Conservation (phyloP, 2,329 filamentous ascomycete species). For the Cordyceps tenuipes region DNA sequence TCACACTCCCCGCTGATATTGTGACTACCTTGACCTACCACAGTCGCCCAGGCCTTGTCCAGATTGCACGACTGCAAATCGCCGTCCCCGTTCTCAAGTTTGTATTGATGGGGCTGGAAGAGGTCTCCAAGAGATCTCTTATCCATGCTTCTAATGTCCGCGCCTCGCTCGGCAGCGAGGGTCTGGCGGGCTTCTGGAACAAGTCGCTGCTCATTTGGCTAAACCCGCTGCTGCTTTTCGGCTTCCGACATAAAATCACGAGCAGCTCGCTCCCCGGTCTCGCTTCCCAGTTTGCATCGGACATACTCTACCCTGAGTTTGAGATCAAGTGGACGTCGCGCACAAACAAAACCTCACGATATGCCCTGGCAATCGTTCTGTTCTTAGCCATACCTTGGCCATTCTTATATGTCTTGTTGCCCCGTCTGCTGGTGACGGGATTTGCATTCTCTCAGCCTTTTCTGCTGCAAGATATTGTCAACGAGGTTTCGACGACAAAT, state of each 20-base stretch:
- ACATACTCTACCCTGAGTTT: background rate
- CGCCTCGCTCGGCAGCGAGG: background rate
- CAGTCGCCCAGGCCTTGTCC: background rate
- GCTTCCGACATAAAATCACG: background rate
- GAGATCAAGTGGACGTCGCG: background rate
- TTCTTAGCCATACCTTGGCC: background rate
- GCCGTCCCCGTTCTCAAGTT: background rate
- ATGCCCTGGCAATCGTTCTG: background rate
- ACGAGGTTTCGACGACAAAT: background rate
- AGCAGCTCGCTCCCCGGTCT: background rate
- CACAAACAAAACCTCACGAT: conserved; percentile 14
- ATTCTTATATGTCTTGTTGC: background rate
- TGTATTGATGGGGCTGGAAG: background rate
- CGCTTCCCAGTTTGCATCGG: background rate
- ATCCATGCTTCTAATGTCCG: background rate
- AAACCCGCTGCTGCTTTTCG: background rate
- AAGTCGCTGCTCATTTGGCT: conserved; percentile 3
- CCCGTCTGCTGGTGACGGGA: background rate
- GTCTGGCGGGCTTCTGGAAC: background rate
- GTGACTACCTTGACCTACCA: background rate
- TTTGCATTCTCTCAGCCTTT: background rate
- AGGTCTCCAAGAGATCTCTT: background rate
- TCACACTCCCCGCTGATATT: background rate
- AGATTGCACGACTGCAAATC: background rate
- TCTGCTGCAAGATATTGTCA: background rate